A percentile compares a stretch with the other conserved stretches of the same genome.
These are phyloP conservation scores for Vaccinium macrocarpon DNA, from an alignment of 148 eudicot genomes.

Conservation along the genomic window DNA sequence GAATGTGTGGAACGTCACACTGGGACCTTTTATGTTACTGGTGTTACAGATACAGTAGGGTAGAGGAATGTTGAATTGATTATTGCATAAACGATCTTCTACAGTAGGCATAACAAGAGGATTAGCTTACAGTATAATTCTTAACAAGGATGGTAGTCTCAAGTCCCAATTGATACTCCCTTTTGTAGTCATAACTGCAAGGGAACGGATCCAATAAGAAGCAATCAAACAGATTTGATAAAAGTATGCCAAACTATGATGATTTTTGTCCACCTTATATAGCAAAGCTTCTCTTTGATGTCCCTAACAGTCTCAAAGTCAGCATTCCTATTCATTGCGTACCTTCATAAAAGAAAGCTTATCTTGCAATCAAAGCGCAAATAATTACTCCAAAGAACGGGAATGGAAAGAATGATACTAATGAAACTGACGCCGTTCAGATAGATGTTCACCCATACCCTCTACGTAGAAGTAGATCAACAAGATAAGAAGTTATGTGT, in stretches of 20 bases:
- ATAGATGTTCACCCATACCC: slow-evolving; percentile 58
- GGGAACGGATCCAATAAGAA: slow-evolving; percentile 20
- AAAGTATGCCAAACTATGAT: slow-evolving; percentile 4
- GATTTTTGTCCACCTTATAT: slow-evolving; percentile 60
- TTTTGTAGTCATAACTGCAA: slow-evolving; percentile 95
- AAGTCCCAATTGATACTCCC: slow-evolving; percentile 97
- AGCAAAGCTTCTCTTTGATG: slow-evolving; percentile 98
- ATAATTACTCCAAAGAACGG: neutral
- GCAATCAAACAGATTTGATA: slow-evolving; percentile 9
- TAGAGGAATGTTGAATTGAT: neutral
- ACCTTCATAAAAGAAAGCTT: slow-evolving; percentile 48
- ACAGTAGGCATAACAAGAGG: neutral
- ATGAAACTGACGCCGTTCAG: slow-evolving; percentile 17
- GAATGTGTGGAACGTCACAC: neutral
- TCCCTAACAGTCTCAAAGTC: slow-evolving; percentile 97
- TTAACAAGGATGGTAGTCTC: slow-evolving; percentile 97
- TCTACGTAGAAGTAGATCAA: slow-evolving; percentile 90
- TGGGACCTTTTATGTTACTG: neutral
- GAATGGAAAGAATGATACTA: slow-evolving; percentile 16
- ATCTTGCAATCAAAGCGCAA: slow-evolving; percentile 7
- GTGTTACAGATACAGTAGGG: neutral
- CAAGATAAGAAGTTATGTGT: slow-evolving; percentile 92
- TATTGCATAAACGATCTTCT: neutral
- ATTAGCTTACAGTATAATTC: slow-evolving; percentile 83
- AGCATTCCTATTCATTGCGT: slow-evolving; percentile 88